Conservation (phyloP, 176 grass and related monocot genomes). For the Eleusine indica region DNA sequence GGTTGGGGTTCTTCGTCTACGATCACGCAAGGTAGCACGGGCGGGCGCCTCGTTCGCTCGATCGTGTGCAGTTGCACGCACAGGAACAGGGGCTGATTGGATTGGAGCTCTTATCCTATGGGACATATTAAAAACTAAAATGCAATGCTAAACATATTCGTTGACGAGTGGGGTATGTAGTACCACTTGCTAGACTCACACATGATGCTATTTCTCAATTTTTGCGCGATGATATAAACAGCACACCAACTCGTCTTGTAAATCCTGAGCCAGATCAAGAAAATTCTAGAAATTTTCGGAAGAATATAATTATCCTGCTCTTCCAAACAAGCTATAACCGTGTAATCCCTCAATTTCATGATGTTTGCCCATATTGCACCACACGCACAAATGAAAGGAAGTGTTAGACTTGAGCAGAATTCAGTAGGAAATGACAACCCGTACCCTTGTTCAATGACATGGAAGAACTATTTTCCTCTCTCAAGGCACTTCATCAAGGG, state of each 20-base stretch:
- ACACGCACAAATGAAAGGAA: no score
- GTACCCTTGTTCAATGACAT: no score
- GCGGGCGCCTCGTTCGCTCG: background rate
- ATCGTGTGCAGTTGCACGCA: background rate
- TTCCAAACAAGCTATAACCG: background rate
- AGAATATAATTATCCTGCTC: background rate
- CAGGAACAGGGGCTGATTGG: background rate
- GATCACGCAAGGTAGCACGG: slow-evolving; percentile 15
- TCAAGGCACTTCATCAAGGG: no score
- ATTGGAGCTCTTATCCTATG: background rate
- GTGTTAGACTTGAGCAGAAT: no score
- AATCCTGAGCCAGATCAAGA: background rate
- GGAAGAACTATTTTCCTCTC: no score
- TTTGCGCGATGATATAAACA: background rate
- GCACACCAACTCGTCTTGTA: background rate
- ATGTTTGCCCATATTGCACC: no score
- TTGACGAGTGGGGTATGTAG: no score
- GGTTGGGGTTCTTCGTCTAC: background rate
- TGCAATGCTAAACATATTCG: background rate
- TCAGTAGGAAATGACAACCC: no score
- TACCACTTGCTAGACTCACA: no score
- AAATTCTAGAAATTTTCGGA: background rate
- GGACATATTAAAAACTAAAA: background rate
- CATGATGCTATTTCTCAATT: background rate
- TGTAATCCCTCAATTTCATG: no score